phyloP scores from a whole-genome alignment of 139 green algal species.

The Tetraselmis striata region DNA sequence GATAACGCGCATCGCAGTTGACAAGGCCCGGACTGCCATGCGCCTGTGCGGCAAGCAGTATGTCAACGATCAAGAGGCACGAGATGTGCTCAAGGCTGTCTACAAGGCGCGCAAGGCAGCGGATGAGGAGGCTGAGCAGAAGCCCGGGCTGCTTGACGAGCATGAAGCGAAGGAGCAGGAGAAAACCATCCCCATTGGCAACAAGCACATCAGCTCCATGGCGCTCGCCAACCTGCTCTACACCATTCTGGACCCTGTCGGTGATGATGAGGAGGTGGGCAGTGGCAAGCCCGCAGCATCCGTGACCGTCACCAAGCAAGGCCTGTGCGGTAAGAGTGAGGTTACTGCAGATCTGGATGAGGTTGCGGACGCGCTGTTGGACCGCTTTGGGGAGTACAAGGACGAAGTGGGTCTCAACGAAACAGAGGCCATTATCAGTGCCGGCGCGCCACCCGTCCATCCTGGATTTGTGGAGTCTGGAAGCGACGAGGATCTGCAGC shows the following conservation, averaged over 20 bases:
- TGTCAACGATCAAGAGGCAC: neutral
- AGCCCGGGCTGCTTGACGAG: neutral
- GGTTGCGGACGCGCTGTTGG: neutral
- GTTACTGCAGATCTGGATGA: neutral
- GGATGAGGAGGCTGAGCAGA: neutral
- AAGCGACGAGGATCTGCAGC: neutral
- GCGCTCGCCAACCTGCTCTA: neutral
- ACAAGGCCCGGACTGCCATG: slow-evolving; percentile 52
- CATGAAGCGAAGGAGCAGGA: neutral
- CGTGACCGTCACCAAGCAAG: neutral
- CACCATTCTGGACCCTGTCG: neutral
- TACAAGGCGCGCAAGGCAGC: neutral
- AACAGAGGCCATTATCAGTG: neutral
- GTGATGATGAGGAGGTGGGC: neutral
- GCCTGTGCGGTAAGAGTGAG: neutral
- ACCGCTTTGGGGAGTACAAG: neutral
- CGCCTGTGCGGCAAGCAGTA: slow-evolving; percentile 21
- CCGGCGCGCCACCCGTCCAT: neutral
- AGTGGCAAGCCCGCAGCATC: neutral
- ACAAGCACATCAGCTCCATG: neutral
- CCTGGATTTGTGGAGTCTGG: neutral
- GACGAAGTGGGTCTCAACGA: neutral
- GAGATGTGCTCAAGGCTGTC: neutral
- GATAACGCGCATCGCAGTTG: slow-evolving; percentile 42
- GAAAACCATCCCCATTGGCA: neutral